Evolutionary conservation across 2,329 filamentous ascomycete species (phyloP).

Genomic region (Mycosphaerella arachidis): DNA sequence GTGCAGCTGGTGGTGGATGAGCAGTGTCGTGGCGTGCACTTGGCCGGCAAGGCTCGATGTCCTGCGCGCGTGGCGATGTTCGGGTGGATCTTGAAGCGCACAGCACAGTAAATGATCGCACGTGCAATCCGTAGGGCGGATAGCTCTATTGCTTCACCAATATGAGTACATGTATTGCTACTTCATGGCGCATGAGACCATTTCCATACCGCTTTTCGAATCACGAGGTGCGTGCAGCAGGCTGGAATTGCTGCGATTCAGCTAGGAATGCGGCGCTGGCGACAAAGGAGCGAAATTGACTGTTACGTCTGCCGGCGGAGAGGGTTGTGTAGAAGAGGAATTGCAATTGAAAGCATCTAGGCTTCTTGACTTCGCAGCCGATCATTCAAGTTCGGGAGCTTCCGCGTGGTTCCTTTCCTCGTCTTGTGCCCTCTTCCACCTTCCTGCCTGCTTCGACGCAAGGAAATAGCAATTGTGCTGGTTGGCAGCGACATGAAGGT

Average conservation of each 20-base stretch:
- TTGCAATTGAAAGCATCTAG: not conserved
- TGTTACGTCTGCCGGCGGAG: not conserved
- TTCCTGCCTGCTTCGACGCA: not conserved
- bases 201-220: conserved; percentile 7
- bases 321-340: not conserved
- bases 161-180: conserved; percentile 10
- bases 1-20: not conserved
- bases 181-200: not conserved
- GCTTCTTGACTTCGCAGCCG: not conserved
- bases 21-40: not conserved
- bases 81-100: not conserved
- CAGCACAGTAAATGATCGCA: not conserved
- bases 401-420: not conserved
- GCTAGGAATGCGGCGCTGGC: not conserved
- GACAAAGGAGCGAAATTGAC: not conserved
- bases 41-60: not conserved
- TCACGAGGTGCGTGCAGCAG: not conserved
- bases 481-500: not conserved
- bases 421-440: not conserved
- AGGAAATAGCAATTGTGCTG: not conserved
- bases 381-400: not conserved
- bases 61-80: not conserved
- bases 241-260: not conserved
- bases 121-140: not conserved
- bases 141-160: not conserved